A percentile compares a stretch with the other conserved stretches of the same genome.
Conservation (phyloP, 2,329 filamentous ascomycete genomes). For the Bertia moriformis region DNA sequence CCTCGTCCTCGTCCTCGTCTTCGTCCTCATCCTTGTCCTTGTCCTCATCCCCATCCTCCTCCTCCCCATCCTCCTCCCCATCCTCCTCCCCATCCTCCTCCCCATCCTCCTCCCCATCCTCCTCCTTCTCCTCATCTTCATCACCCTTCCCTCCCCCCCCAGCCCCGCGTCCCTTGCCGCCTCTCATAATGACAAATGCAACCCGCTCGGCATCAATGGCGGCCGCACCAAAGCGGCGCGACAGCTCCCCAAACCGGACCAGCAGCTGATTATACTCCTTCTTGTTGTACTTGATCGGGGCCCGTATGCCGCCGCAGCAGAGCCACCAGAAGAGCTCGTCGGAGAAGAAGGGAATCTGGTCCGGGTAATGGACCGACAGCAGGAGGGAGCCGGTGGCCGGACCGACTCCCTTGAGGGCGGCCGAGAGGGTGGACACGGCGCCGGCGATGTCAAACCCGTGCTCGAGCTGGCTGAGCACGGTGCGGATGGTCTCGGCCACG, state of each 20-base stretch:
- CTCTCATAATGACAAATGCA: conserved; percentile 51
- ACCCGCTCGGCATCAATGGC: conserved; percentile 56
- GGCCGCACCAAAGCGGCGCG: conserved; percentile 31
- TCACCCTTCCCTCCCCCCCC: not conserved
- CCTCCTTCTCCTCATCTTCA: too few relatives aligned
- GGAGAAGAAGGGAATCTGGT: conserved; percentile 57
- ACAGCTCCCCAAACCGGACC: conserved; percentile 22
- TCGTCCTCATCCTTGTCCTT: too few relatives aligned
- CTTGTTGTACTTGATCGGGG: conserved; percentile 50
- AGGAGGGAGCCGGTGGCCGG: conserved; percentile 68
- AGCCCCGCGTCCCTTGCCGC: conserved; percentile 4
- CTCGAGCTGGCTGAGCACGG: conserved; percentile 28
- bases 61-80: too few relatives aligned
- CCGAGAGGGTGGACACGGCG: conserved; percentile 37
- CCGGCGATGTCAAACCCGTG: too few relatives aligned
- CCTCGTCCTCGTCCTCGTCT: too few relatives aligned
- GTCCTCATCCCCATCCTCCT: too few relatives aligned
- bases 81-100: too few relatives aligned
- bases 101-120: too few relatives aligned
- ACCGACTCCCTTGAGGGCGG: conserved; percentile 61
- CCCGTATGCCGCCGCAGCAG: conserved; percentile 33
- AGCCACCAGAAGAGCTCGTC: conserved; percentile 69
- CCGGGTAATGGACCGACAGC: conserved; percentile 47
- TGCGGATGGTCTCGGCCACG: conserved; percentile 30
- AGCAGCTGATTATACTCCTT: conserved; percentile 54